Evolutionary conservation across 2,329 filamentous ascomycete species (phyloP).

Genomic region (Claviceps fusiformis): DNA sequence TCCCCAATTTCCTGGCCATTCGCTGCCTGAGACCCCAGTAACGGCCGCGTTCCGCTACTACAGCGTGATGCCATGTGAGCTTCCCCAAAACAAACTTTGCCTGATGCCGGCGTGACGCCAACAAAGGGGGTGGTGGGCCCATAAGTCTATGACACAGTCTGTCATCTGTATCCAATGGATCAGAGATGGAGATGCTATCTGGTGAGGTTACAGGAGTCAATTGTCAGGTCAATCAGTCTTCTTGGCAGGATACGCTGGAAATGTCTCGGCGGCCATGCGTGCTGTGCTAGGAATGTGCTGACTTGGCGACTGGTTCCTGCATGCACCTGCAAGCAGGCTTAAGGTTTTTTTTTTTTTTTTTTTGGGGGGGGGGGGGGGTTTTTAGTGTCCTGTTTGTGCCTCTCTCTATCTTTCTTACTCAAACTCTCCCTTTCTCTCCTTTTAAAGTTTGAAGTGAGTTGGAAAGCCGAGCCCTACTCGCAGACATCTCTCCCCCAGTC

Average conservation of each 20-base stretch:
- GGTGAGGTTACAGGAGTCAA: background rate
- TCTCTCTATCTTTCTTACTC: background rate
- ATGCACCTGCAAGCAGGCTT: background rate
- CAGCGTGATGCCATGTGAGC: background rate
- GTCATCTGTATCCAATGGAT: background rate
- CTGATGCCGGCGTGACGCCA: background rate
- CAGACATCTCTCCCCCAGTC: background rate
- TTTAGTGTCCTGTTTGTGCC: no score
- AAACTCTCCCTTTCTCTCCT: background rate
- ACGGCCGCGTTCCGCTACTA: background rate
- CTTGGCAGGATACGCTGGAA: conserved; percentile 1
- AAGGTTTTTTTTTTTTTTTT: background rate
- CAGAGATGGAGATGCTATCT: background rate
- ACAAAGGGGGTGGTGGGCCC: no score
- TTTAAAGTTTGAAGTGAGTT: no score
- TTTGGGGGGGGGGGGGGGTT: no score
- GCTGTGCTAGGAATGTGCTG: background rate
- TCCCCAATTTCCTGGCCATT: background rate
- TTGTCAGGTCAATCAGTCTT: background rate
- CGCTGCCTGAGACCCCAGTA: background rate
- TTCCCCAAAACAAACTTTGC: background rate
- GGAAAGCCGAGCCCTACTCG: no score
- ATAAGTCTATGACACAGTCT: background rate
- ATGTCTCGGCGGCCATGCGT: conserved; percentile 6
- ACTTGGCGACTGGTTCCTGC: background rate